Evolutionary conservation across 1,284 basidiomycete species (phyloP), one percentile per base, ranked within the genome.

Genomic region (Golubevia sp.): DNA sequence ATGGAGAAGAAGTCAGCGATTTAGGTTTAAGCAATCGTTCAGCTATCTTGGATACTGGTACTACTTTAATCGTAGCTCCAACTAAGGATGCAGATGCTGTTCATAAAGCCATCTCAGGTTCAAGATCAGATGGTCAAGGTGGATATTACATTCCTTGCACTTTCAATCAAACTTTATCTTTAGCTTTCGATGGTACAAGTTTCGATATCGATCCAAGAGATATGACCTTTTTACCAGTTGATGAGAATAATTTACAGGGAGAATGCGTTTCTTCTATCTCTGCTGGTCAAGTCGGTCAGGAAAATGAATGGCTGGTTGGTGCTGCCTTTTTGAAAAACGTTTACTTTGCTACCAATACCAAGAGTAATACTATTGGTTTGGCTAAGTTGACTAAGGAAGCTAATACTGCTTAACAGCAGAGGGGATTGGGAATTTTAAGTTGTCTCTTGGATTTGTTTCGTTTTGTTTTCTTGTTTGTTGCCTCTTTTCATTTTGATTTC

Each of bases 191-290:
- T 5, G 79, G 76, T 8, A 49, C 52, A 24, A 51, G 56, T 15
- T 84, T 77, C 65, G 63, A 69, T 38, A 74, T 84, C 58, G 74
- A 79, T 49, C 68, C 82, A 1, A 53, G 76, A 3, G 92, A 94
- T 81, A 84, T 95, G 64, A 86, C 90, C 3, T 89, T 92, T 84
- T 78, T 88, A 15, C 91, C 92, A 51, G 84, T 90, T 13, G 85
- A 91, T 77, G 63, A 84, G 38, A 87, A 86, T 70, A 79, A 93
- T 76, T 88, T 89, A 30, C 85, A 84, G 7, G 91, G 91, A 38
- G 87, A 89, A 61, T 95, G 93, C 79, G 79, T 89, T 15, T 91
- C 90, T 51, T 90, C 92, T 18, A 91, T 95, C 79, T 87, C 88
- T 8, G 85, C 89, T 6, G 91, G 90, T 15, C 59, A 68, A 26